Evolutionary conservation across 768 basidiomycete species (phyloP).

Genomic region (Podaxis sp.): DNA sequence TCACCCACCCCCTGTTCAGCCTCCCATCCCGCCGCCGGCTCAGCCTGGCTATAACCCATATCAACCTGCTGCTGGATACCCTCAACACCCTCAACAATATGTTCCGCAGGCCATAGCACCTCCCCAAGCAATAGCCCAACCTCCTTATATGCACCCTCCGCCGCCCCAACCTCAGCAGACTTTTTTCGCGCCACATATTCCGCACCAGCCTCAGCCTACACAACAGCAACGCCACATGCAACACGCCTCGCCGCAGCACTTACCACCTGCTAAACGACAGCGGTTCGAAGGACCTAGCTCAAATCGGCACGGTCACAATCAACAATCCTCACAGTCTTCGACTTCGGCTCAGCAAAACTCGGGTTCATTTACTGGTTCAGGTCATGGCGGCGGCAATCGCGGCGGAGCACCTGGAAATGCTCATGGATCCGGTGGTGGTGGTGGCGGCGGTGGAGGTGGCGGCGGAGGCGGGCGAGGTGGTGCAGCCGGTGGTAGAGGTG

Average conservation of each 20-base stretch:
- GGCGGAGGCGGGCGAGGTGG: slow-evolving; percentile 40
- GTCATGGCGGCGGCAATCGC: slow-evolving; percentile 34
- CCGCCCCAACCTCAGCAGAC: slow-evolving; percentile 45
- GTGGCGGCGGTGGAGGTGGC: slow-evolving; percentile 40
- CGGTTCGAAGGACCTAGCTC: slow-evolving; percentile 79
- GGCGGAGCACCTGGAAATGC: slow-evolving; percentile 37
- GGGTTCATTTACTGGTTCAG: slow-evolving; percentile 26
- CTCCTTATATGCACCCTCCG: slow-evolving; percentile 46
- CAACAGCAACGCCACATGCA: slow-evolving; percentile 49
- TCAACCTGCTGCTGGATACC: slow-evolving; percentile 65
- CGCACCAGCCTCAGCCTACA: slow-evolving; percentile 42
- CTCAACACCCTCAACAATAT: slow-evolving; percentile 65
- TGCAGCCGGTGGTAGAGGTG: slow-evolving; percentile 39
- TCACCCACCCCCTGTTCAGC: slow-evolving; percentile 52
- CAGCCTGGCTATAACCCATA: slow-evolving; percentile 75
- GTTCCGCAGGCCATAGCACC: slow-evolving; percentile 56
- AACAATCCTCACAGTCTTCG: slow-evolving; percentile 51
- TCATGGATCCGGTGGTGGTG: slow-evolving; percentile 28
- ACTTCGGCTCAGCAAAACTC: slow-evolving; percentile 56
- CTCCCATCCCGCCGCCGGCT: slow-evolving; percentile 50
- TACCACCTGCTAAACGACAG: slow-evolving; percentile 91
- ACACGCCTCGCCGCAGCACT: slow-evolving; percentile 72
- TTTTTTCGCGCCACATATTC: slow-evolving; percentile 43
- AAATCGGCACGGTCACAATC: slow-evolving; percentile 47
- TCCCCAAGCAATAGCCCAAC: slow-evolving; percentile 51